Evolutionary conservation across 345 rosid species (phyloP), one percentile per base, ranked within the genome.

Genomic region (Mercurialis annua): DNA sequence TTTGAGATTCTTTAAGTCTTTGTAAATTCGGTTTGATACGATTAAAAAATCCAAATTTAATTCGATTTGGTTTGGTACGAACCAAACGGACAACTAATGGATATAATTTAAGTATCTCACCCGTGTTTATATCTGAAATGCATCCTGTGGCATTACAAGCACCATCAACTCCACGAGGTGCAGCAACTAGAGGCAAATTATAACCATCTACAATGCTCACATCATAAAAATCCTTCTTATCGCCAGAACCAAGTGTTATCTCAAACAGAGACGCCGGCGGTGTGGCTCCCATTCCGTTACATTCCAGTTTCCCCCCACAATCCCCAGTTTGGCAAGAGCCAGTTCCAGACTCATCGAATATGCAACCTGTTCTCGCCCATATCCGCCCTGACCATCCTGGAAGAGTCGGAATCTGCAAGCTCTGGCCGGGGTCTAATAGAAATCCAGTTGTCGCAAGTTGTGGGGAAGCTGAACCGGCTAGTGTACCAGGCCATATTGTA

Each of bases 361-460:
- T 79, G 84, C 99, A 89, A 20, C 94, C 91, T 0, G 91, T 94
- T 65, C 99, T 87, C 4, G 90, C 97, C 97, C 96, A 90, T 17
- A 94, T 81, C 65, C 96, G 82, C 33, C 92, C 99, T 3, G 96
- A 91, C 97, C 99, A 94, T 30, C 90, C 92, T 10, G 88, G 84
- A 68, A 76, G 52, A 1, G 86, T 76, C 5, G 95, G 79, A 57
- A 94, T 77, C 18, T 72, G 75, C 43, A 77, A 69, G 30, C 83
- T 83, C 67, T 77, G 84, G 2, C 96, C 97, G 1, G 88, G 71
- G 47, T 84, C 92, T 64, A 89, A 80, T 40, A 65, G 75, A 56
- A 90, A 87, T 4, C 96, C 92, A 0, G 96, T 89, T 1, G 87
- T 80, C 10, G 89, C 74, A 51, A 89, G 90, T 58, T 79, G 86